Evolutionary conservation across 2,329 filamentous ascomycete species (phyloP).

Genomic region (Paraconiothyrium sp.): DNA sequence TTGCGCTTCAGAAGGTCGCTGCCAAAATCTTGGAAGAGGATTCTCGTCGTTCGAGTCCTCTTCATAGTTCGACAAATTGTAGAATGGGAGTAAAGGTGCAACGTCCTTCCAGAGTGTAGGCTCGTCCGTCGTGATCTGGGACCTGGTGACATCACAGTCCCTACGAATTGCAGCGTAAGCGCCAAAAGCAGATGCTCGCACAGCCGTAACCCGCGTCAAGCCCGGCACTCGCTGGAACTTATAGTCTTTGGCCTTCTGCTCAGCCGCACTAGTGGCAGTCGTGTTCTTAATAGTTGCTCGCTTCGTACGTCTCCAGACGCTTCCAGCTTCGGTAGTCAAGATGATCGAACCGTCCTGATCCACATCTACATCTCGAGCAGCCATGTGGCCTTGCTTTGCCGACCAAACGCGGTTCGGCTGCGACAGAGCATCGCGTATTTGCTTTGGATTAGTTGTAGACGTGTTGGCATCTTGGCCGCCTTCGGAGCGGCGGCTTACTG

Average conservation of each 20-base stretch:
- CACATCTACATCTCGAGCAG: constrained; percentile 85
- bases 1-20: constrained; percentile 58
- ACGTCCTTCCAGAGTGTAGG: constrained; percentile 79
- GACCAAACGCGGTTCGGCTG: constrained; percentile 86
- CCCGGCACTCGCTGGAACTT: constrained; percentile 93
- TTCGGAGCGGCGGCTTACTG: constrained; percentile 75
- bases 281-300: constrained; percentile 81
- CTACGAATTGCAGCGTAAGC: constrained; percentile 88
- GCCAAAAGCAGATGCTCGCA: constrained; percentile 88
- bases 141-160: constrained; percentile 82
- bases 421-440: constrained; percentile 85
- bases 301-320: constrained; percentile 89
- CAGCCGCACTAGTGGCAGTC: constrained; percentile 57
- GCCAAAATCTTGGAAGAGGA: constrained; percentile 59
- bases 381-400: constrained; percentile 82
- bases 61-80: constrained; percentile 62
- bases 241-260: constrained; percentile 82
- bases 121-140: constrained; percentile 72
- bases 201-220: constrained; percentile 82
- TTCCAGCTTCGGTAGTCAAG: constrained; percentile 89
- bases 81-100: constrained; percentile 73
- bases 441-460: constrained; percentile 91
- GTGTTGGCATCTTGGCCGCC: constrained; percentile 64
- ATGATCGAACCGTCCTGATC: constrained; percentile 95
- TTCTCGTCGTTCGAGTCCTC: constrained; percentile 56